Conservation (phyloP, 1,284 basidiomycete species). For the Marasmius tenuissimus region DNA sequence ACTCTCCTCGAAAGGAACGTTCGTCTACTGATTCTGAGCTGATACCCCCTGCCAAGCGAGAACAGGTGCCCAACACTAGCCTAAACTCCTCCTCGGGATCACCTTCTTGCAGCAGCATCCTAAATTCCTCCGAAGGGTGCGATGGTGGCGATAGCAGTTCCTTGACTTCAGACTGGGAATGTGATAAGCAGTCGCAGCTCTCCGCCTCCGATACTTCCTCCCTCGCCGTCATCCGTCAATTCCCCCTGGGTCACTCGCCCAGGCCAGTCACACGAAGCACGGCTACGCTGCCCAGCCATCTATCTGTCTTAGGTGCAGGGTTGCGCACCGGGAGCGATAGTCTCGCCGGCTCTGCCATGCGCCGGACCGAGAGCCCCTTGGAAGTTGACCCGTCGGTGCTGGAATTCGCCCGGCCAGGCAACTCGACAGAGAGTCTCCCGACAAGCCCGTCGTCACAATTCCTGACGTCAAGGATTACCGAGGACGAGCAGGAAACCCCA, state of each 20-base stretch:
- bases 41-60: background rate
- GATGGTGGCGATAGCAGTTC: slow-evolving; percentile 5
- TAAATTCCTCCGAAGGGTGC: background rate
- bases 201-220: slow-evolving; percentile 1
- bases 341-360: background rate
- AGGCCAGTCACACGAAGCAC: slow-evolving; percentile 28
- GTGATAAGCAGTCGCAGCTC: slow-evolving; percentile 7
- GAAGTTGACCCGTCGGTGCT: slow-evolving; percentile 67
- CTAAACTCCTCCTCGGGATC: slow-evolving; percentile 3
- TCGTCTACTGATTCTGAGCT: background rate
- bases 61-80: background rate
- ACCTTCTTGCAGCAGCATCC: slow-evolving; percentile 5
- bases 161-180: slow-evolving; percentile 11
- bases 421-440: slow-evolving; percentile 68
- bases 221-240: slow-evolving; percentile 1
- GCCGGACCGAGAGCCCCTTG: slow-evolving; percentile 30
- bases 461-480: background rate
- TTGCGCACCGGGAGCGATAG: background rate
- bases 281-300: slow-evolving; percentile 32
- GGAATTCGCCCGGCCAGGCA: slow-evolving; percentile 66
- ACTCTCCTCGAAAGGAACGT: background rate
- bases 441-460: slow-evolving; percentile 7
- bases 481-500: slow-evolving; percentile 12
- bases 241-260: slow-evolving; percentile 6
- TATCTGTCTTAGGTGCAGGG: slow-evolving; percentile 1